Evolutionary conservation across 176 grass and related monocot species (phyloP).

Genomic region (Avena sativa): DNA sequence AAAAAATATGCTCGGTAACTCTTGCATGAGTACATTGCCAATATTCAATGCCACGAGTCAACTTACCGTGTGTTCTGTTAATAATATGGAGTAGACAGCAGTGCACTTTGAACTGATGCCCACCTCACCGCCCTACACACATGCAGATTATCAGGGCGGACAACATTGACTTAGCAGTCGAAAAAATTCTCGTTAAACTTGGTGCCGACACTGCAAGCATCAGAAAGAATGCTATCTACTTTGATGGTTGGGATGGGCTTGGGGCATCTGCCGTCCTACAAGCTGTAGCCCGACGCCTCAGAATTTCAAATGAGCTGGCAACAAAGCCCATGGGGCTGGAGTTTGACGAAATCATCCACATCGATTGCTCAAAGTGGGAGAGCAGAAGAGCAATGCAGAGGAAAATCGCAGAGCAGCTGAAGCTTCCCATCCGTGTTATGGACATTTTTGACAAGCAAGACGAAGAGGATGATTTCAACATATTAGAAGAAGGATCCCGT

Average conservation of each 20-base stretch:
- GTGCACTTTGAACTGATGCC: too few relatives aligned
- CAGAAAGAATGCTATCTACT: not conserved
- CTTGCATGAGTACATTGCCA: too few relatives aligned
- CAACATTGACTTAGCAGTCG: too few relatives aligned
- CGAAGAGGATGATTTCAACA: constrained; percentile 1
- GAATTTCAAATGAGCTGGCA: not conserved
- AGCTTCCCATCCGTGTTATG: not conserved
- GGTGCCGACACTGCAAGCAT: not conserved
- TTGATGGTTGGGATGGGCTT: not conserved
- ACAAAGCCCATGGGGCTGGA: not conserved
- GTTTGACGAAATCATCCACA: not conserved
- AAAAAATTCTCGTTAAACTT: too few relatives aligned
- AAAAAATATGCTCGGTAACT: too few relatives aligned
- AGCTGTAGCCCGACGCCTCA: not conserved
- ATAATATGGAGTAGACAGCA: too few relatives aligned
- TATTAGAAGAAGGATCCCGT: not conserved
- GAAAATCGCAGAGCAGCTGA: not conserved
- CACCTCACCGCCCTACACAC: too few relatives aligned
- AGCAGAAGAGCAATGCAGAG: not conserved
- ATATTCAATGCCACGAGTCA: too few relatives aligned
- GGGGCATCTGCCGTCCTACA: not conserved
- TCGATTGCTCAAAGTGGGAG: not conserved
- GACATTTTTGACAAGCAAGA: not conserved
- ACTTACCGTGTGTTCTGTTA: too few relatives aligned
- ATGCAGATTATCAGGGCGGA: too few relatives aligned